These are phyloP conservation scores for Claviceps cyperi DNA, from an alignment of 2,329 filamentous ascomycete species.

Conservation along the genomic window DNA sequence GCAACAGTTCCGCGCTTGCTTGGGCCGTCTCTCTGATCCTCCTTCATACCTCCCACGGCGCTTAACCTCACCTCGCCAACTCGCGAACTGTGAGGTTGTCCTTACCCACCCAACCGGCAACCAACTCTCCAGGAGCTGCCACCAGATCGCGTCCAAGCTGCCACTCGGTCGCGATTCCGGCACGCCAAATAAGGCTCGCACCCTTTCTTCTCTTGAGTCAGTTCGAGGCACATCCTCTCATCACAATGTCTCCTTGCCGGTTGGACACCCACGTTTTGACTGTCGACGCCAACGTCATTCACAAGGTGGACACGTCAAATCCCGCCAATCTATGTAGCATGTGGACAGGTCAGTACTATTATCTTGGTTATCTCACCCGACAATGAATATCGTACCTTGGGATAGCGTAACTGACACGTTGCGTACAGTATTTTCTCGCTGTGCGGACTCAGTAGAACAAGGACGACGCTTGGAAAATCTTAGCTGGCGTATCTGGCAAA, in stretches of 20 bases:
- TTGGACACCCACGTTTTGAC: slow-evolving; percentile 77
- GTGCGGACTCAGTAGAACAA: slow-evolving; percentile 85
- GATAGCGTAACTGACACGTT: slow-evolving; percentile 17
- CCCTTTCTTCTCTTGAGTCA: not conserved
- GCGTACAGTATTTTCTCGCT: slow-evolving; percentile 72
- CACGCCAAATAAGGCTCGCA: not conserved
- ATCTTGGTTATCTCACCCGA: not conserved
- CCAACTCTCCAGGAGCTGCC: not conserved
- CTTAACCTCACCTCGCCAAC: too few relatives aligned
- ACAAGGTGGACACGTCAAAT: slow-evolving; percentile 87
- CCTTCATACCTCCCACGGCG: too few relatives aligned
- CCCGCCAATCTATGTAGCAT: slow-evolving; percentile 90
- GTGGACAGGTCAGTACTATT: slow-evolving; percentile 65
- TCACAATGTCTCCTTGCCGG: slow-evolving; percentile 50
- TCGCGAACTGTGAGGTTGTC: too few relatives aligned
- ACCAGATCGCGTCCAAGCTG: not conserved
- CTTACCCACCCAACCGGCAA: too few relatives aligned
- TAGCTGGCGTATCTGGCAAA: slow-evolving; percentile 89
- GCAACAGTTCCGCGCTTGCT: too few relatives aligned
- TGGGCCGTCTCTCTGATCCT: too few relatives aligned
- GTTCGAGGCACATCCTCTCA: slow-evolving; percentile 17
- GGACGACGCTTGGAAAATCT: slow-evolving; percentile 87
- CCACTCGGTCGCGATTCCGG: not conserved
- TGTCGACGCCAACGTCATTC: slow-evolving; percentile 81
- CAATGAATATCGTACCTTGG: not conserved